Evolutionary conservation across 2,329 filamentous ascomycete genomes (phyloP).

Genomic region (Diaporthe velutina): DNA sequence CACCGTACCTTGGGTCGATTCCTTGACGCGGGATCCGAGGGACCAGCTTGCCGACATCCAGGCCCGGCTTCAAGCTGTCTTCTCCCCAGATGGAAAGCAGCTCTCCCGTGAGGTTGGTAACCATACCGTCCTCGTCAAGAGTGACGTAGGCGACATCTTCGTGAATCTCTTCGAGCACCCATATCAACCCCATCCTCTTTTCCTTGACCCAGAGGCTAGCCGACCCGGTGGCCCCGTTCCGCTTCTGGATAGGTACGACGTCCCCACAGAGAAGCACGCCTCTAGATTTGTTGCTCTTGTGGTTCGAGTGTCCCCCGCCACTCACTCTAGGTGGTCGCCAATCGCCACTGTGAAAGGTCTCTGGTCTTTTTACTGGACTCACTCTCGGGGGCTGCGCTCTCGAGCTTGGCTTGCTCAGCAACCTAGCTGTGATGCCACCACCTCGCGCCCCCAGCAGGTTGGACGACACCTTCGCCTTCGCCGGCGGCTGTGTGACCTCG

Average conservation of each 20-base stretch:
- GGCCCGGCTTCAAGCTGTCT: conserved; percentile 73
- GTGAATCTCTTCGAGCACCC: conserved; percentile 97
- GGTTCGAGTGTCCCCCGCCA: conserved; percentile 63
- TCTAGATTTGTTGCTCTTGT: conserved; percentile 73
- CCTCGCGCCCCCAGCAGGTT: conserved; percentile 75
- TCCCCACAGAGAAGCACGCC: conserved; percentile 95
- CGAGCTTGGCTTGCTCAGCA: conserved; percentile 85
- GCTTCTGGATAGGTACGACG: conserved; percentile 97
- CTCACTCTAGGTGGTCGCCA: conserved; percentile 66
- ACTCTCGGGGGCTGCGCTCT: conserved; percentile 67
- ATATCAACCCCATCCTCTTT: conserved; percentile 92
- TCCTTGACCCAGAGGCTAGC: conserved; percentile 99
- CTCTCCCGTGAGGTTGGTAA: conserved; percentile 80
- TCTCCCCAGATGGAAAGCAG: conserved; percentile 88
- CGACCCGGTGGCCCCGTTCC: conserved; percentile 90
- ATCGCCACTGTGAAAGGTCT: conserved; percentile 72
- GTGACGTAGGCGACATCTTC: conserved; percentile 87
- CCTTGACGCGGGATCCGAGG: conserved; percentile 84
- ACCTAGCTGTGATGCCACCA: conserved; percentile 86
- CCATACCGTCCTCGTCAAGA: conserved; percentile 81
- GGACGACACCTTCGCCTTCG: conserved; percentile 54
- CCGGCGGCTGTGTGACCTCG: conserved; percentile 50
- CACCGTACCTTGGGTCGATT: conserved; percentile 77
- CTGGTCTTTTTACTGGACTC: conserved; percentile 67
- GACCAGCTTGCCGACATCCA: conserved; percentile 83